A percentile compares a stretch with the other conserved stretches of the same genome.
phyloP scores from a whole-genome alignment of 2,329 filamentous ascomycete genomes.

The Drechslerella stenobrocha region DNA sequence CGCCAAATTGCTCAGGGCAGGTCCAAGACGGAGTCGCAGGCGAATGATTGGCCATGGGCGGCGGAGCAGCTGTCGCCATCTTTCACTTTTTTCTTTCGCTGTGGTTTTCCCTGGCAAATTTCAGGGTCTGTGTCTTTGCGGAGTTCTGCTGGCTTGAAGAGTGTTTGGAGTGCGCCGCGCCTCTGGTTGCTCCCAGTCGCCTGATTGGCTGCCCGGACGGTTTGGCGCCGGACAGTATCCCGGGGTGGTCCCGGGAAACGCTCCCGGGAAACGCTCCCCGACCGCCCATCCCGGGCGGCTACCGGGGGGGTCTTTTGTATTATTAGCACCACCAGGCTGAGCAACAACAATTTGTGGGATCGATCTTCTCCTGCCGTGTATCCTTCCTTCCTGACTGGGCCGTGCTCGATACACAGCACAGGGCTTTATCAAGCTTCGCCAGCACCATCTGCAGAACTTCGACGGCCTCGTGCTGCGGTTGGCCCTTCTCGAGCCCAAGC shows the following conservation, averaged over 20 bases:
- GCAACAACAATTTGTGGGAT: conserved; percentile 41
- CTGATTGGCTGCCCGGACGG: conserved; percentile 31
- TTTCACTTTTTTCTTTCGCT: conserved; percentile 12
- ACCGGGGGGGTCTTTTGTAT: conserved; percentile 14
- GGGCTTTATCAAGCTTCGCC: conserved; percentile 45
- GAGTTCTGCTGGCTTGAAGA: conserved; percentile 18
- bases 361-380: conserved; percentile 36
- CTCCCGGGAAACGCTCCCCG: conserved; percentile 6
- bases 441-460: conserved; percentile 26
- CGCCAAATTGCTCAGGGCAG: conserved; percentile 39
- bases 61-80: conserved; percentile 4
- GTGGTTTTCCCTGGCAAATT: conserved; percentile 23
- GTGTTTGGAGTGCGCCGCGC: conserved; percentile 25
- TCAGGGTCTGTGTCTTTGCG: conserved; percentile 30
- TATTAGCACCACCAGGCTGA: conserved; percentile 48
- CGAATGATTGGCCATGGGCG: conserved; percentile 18
- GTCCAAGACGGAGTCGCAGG: background rate
- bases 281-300: background rate
- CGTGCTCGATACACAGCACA: conserved; percentile 38
- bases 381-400: conserved; percentile 33
- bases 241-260: conserved; percentile 16
- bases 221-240: conserved; percentile 16
- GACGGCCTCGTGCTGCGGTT: conserved; percentile 37
- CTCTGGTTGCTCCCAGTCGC: background rate
- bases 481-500: conserved; percentile 2